Conservation (phyloP, 1,284 basidiomycete genomes). For the Boletus semigastroideus region DNA sequence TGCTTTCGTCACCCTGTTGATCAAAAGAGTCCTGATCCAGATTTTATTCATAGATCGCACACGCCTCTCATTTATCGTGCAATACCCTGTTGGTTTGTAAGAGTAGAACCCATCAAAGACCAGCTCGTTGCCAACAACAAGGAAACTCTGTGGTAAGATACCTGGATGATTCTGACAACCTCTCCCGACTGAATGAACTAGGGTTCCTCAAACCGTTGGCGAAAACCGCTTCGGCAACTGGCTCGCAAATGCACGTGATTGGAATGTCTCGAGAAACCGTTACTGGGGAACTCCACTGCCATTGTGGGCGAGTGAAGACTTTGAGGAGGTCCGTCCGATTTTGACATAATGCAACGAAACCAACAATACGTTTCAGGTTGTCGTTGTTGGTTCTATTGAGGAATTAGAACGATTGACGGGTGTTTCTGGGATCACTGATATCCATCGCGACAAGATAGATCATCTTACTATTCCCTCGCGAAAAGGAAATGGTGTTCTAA, state of each 20-base stretch:
- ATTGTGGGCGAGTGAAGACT: conserved; percentile 93
- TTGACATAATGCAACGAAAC: neutral
- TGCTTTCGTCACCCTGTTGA: neutral
- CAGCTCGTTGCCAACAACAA: conserved; percentile 90
- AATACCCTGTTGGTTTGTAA: conserved; percentile 95
- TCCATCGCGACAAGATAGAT: conserved; percentile 95
- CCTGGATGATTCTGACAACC: neutral
- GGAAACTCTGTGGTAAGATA: conserved; percentile 80
- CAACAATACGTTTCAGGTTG: conserved; percentile 51
- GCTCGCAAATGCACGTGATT: conserved; percentile 96
- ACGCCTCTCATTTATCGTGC: conserved; percentile 97
- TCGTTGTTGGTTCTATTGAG: conserved; percentile 86
- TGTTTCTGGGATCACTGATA: conserved; percentile 81
- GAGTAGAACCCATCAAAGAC: conserved; percentile 83
- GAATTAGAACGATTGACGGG: conserved; percentile 91
- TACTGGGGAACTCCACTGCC: conserved; percentile 99
- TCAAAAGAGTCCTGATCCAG: neutral
- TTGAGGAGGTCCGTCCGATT: conserved; percentile 64
- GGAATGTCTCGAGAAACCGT: conserved; percentile 98
- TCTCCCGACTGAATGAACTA: conserved; percentile 28
- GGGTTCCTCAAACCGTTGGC: conserved; percentile 90
- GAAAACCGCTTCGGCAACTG: conserved; percentile 96
- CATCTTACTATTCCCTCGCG: conserved; percentile 95
- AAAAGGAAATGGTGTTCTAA: conserved; percentile 85
- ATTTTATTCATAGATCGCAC: conserved; percentile 58